A percentile compares a stretch with the other conserved stretches of the same genome.
Evolutionary conservation across 1,139 yeast species (phyloP).

Genomic region (Blastobotrys proliferans): DNA sequence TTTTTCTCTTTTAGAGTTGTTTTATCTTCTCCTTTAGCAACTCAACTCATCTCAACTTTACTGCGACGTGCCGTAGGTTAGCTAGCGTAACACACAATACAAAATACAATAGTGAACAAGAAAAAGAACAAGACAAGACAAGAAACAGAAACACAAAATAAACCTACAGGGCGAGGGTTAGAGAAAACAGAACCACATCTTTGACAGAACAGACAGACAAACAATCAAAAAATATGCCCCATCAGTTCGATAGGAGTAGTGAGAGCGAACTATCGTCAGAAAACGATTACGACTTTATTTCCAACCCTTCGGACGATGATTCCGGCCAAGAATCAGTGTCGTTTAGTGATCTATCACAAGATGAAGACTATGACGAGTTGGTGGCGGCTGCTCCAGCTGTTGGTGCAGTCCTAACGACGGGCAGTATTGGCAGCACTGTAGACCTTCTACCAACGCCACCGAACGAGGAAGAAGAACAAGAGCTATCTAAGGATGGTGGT

Average conservation of each 20-base stretch:
- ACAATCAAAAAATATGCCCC: no score
- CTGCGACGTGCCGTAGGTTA: no score
- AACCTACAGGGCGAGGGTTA: no score
- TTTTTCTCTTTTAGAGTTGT: no score
- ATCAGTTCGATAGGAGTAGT: neutral
- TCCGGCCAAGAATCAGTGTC: conserved; percentile 8
- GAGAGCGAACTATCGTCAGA: conserved; percentile 8
- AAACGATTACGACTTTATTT: conserved; percentile 17
- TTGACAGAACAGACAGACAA: no score
- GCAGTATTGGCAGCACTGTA: neutral
- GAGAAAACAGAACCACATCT: no score
- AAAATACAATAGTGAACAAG: no score
- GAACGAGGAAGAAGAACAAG: neutral
- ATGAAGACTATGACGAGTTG: conserved; percentile 8
- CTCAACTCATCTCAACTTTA: no score
- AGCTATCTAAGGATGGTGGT: neutral
- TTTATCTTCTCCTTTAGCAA: no score
- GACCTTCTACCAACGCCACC: conserved; percentile 8
- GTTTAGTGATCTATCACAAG: conserved; percentile 9
- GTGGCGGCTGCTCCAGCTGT: neutral
- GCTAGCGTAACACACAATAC: no score
- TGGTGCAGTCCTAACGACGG: neutral
- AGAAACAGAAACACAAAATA: no score
- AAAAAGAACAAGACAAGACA: no score
- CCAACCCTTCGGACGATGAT: conserved; percentile 19